Base-by-base conservation (phyloP, 129 eudicot genomes). In the Logfia minima region DNA sequence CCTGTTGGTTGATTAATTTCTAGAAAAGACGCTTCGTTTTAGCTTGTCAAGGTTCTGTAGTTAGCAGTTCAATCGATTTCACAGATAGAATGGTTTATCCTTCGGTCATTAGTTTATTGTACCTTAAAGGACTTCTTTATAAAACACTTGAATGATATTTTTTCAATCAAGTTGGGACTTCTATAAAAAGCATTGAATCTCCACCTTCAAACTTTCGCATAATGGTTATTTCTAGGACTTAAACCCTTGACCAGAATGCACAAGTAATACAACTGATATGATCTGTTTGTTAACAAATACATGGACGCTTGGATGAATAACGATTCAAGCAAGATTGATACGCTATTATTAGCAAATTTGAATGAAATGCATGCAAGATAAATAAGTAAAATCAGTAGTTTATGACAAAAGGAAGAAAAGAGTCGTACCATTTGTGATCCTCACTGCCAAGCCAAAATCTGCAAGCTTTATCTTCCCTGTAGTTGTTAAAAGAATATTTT, bases 391-490 rank as follows among this genome's bases (percentile, higher is more conserved):
- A 53, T 17, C 45, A 39, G 24, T 56, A 8, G 69, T 21, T 60
- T 31, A 37, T n/a, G 16, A n/a, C 53, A 72, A 32, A 16, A 22
- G 39, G n/a, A 59, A 73, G 31, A 64, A 71, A 18, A 8, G 45
- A 71, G 14, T 7, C 31, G 11, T 82, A 87, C 88, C 88, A 64
- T 82, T 87, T 19, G 83, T 56, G 80, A 87, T 82, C 85, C 98
- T 87, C 84, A 86, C 83, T 18, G 98, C 98, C 60, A 89, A 82
- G 75, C 96, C 97, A 81, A 92, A 92, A 80, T 92, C 98, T 1
- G 98, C 98, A 77, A 92, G 94, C 72, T 89, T 89, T 48, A 89
- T 82, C 61, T 81, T 84, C 72, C 91, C 91, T 3, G 87, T 80
- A 64, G 82, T 34, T 4, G 89, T 84, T 35, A 86, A 78, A 72